Evolutionary conservation across 371 early-diverging fungal genomes (phyloP).

Genomic region (Coemansia sp.): DNA sequence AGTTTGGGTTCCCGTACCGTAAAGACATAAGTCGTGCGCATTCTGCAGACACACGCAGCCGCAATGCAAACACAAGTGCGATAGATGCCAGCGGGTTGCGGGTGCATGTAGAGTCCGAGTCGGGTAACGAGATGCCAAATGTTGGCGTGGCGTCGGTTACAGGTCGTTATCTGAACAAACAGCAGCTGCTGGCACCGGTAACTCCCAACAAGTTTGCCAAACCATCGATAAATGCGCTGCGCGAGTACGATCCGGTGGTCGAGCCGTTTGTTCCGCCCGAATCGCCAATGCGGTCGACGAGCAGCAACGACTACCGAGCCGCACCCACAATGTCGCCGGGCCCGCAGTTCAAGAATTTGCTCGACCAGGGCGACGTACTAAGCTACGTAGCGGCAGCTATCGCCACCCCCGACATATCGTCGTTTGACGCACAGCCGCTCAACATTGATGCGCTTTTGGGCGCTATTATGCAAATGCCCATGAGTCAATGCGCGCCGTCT

Average conservation of each 20-base stretch:
- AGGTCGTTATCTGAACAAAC: slow-evolving; percentile 33
- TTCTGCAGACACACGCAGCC: not conserved
- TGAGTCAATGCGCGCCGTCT: slow-evolving; percentile 6
- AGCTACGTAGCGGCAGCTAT: slow-evolving; percentile 41
- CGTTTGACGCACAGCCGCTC: slow-evolving; percentile 17
- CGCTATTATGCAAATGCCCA: slow-evolving; percentile 13
- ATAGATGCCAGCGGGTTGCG: not conserved
- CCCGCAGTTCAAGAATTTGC: slow-evolving; percentile 9
- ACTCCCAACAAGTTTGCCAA: slow-evolving; percentile 23
- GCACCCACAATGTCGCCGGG: not conserved
- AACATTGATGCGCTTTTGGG: slow-evolving; percentile 25
- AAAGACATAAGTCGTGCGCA: slow-evolving; percentile 9
- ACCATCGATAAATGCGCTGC: slow-evolving; percentile 12
- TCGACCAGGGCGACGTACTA: slow-evolving; percentile 46
- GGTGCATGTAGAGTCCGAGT: not conserved
- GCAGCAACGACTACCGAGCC: slow-evolving; percentile 2
- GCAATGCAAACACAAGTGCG: not conserved
- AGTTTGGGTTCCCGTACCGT: slow-evolving; percentile 44
- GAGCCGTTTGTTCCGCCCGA: slow-evolving; percentile 23
- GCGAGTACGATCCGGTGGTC: slow-evolving; percentile 28
- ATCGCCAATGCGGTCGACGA: not conserved
- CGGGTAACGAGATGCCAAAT: slow-evolving; percentile 5
- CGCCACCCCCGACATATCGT: slow-evolving; percentile 18
- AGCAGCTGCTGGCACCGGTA: slow-evolving; percentile 34
- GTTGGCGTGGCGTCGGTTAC: slow-evolving; percentile 35